Evolutionary conservation across 208 protist genomes (phyloP).

Genomic region (Acanthamoeba culbertsoni): DNA sequence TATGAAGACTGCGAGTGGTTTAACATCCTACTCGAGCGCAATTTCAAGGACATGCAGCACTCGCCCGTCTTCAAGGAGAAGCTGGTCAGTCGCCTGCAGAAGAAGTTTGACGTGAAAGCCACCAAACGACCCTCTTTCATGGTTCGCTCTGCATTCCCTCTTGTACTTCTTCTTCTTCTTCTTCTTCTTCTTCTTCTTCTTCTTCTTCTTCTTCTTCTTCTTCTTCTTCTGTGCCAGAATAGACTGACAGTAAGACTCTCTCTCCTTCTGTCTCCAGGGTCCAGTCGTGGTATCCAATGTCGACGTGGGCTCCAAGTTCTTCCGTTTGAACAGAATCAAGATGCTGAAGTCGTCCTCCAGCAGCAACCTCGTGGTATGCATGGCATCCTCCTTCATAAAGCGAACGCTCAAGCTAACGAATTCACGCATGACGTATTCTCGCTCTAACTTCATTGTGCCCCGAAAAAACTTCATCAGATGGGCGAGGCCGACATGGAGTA

Average conservation of each 20-base stretch:
- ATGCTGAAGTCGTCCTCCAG: background rate
- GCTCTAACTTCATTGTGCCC: background rate
- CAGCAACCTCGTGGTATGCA: background rate
- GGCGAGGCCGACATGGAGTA: background rate
- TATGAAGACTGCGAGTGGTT: background rate
- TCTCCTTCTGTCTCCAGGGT: background rate
- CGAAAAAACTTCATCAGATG: background rate
- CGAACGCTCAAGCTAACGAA: too few species aligned
- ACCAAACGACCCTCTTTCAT: background rate
- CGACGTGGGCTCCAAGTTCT: background rate
- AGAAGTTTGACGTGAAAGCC: slow-evolving; percentile 1
- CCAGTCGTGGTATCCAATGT: background rate
- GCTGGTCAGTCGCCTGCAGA: background rate
- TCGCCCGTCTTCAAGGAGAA: background rate
- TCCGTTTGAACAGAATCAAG: background rate
- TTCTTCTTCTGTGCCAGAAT: background rate
- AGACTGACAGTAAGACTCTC: background rate
- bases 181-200: too few species aligned
- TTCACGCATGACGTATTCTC: too few species aligned
- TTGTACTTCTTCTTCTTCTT: too few species aligned
- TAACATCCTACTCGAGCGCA: background rate
- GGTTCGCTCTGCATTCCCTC: background rate
- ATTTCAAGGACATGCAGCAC: slow-evolving; percentile 12
- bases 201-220: too few species aligned
- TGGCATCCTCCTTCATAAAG: background rate